These are phyloP conservation scores for Apiospora phragmitis DNA, from an alignment of 2,329 filamentous ascomycete species.

Conservation along the genomic window DNA sequence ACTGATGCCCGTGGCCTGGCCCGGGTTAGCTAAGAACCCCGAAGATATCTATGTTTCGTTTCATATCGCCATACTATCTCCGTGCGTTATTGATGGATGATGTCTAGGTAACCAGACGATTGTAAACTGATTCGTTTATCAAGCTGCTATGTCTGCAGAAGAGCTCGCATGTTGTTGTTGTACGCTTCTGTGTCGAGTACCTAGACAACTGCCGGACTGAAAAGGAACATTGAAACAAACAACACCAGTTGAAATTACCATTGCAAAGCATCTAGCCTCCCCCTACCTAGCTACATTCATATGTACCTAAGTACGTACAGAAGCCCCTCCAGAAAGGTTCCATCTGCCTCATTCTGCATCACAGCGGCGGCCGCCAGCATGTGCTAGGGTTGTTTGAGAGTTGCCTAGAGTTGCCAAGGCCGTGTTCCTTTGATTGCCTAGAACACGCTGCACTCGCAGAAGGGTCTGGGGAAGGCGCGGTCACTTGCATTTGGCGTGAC, in stretches of 20 bases:
- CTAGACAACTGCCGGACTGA: neutral
- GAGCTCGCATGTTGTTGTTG: neutral
- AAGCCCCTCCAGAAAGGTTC: neutral
- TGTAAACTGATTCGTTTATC: neutral
- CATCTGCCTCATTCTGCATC: neutral
- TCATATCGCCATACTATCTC: neutral
- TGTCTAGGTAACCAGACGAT: too few relatives aligned
- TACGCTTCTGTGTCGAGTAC: neutral
- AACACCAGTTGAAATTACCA: neutral
- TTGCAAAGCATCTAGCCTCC: neutral
- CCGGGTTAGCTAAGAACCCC: neutral
- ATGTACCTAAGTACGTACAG: neutral
- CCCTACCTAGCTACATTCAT: too few relatives aligned
- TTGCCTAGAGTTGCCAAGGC: neutral
- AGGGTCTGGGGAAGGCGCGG: neutral
- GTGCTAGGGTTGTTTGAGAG: neutral
- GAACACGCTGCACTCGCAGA: neutral
- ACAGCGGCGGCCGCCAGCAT: neutral
- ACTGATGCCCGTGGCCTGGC: neutral
- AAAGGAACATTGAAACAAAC: neutral
- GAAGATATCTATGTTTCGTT: neutral
- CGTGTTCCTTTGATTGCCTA: neutral
- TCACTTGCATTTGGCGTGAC: neutral
- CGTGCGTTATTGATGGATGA: neutral
- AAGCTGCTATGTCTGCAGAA: neutral